Evolutionary conservation across 2,329 filamentous ascomycete species (phyloP).

Genomic region (Fusarium devonianum): DNA sequence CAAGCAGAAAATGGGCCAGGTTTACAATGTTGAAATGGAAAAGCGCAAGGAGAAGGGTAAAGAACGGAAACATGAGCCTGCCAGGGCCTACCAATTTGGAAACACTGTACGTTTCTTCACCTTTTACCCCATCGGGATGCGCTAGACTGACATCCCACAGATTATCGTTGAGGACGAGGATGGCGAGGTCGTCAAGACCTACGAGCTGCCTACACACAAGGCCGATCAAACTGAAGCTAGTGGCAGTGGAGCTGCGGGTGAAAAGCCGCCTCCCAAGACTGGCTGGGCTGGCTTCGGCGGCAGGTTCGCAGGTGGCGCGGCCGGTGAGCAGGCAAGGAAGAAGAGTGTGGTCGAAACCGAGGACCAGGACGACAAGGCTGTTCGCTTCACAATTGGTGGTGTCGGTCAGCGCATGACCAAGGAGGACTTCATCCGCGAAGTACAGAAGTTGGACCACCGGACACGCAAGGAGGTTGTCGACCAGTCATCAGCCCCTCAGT

Average conservation of each 20-base stretch:
- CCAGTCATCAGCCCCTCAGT: slow-evolving; percentile 56
- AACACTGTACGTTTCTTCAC: slow-evolving; percentile 66
- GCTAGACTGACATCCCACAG: slow-evolving; percentile 50
- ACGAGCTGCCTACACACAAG: slow-evolving; percentile 71
- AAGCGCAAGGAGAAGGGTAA: slow-evolving; percentile 70
- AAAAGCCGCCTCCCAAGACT: slow-evolving; percentile 52
- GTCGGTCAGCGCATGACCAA: slow-evolving; percentile 80
- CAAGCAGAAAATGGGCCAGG: slow-evolving; percentile 59
- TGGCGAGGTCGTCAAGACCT: slow-evolving; percentile 85
- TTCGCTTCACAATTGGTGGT: slow-evolving; percentile 78
- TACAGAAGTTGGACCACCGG: slow-evolving; percentile 74
- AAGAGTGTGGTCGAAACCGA: slow-evolving; percentile 54
- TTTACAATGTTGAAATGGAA: slow-evolving; percentile 66
- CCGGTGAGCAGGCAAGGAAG: slow-evolving; percentile 46
- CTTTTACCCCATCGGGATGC: background rate
- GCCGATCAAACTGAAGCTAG: slow-evolving; percentile 44
- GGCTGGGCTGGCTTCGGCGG: slow-evolving; percentile 60
- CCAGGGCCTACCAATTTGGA: slow-evolving; percentile 85
- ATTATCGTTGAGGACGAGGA: slow-evolving; percentile 90
- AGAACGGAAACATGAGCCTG: slow-evolving; percentile 72
- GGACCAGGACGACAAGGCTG: slow-evolving; percentile 72
- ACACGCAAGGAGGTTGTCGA: slow-evolving; percentile 64
- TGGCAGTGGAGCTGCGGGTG: slow-evolving; percentile 47
- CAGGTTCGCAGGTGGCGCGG: slow-evolving; percentile 38
- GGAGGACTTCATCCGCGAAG: slow-evolving; percentile 78